A percentile compares a stretch with the other conserved stretches of the same genome.
These are phyloP conservation scores for Pleomassaria siparia DNA, from an alignment of 2,329 filamentous ascomycete genomes.

Conservation along the genomic window DNA sequence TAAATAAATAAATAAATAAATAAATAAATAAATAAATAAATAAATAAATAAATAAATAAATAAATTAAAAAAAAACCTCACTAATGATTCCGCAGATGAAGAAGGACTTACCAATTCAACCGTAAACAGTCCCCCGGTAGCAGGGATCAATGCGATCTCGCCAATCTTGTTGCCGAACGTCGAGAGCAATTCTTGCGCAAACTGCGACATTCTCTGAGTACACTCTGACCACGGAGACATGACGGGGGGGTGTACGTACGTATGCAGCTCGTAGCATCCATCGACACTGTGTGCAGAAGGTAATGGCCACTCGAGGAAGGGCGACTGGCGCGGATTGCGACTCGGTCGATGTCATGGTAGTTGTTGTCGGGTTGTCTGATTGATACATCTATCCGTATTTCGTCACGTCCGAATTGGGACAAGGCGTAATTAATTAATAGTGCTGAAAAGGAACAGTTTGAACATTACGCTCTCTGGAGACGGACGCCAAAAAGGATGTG, in stretches of 20 bases:
- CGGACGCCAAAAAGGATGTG: too few relatives aligned
- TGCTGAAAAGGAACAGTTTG: too few relatives aligned
- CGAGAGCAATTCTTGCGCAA: conserved; percentile 90
- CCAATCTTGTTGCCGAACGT: conserved; percentile 84
- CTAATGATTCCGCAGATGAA: too few relatives aligned
- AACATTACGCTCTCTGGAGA: too few relatives aligned
- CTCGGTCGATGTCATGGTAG: conserved; percentile 29
- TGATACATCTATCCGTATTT: too few relatives aligned
- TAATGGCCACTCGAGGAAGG: conserved; percentile 79
- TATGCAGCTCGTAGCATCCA: conserved; percentile 89
- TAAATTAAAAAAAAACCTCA: too few relatives aligned
- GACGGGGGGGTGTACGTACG: conserved; percentile 52
- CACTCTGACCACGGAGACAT: not conserved
- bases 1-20: too few relatives aligned
- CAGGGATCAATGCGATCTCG: conserved; percentile 83
- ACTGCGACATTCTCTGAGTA: conserved; percentile 54
- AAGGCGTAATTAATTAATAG: too few relatives aligned
- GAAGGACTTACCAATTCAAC: conserved; percentile 59
- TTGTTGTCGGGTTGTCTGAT: not conserved
- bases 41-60: too few relatives aligned
- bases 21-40: too few relatives aligned
- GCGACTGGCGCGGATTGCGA: conserved; percentile 26
- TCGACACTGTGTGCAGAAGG: conserved; percentile 91
- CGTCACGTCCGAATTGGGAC: too few relatives aligned
- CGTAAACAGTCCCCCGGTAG: conserved; percentile 80